phyloP scores from a whole-genome alignment of 2,329 filamentous ascomycete species.

The Truncatella angustata region DNA sequence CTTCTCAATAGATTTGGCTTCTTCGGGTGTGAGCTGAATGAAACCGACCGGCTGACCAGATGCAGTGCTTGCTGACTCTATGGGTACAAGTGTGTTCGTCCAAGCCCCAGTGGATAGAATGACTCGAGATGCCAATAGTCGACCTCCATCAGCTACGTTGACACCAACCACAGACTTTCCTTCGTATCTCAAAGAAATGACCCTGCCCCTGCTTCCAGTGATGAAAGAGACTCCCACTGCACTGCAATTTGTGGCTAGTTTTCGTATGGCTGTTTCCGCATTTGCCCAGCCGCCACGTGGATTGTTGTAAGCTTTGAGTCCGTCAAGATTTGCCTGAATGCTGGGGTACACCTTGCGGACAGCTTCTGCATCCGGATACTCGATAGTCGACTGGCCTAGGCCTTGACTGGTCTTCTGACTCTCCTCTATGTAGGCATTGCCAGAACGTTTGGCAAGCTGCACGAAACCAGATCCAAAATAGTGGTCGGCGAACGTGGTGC shows the following conservation, averaged over 20 bases:
- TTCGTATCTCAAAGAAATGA: neutral
- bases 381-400: neutral
- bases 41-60: slow-evolving; percentile 1
- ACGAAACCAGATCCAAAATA: neutral
- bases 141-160: neutral
- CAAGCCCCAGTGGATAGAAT: neutral
- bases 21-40: neutral
- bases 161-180: neutral
- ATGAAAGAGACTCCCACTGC: neutral
- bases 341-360: neutral
- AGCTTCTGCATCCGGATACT: neutral
- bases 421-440: neutral
- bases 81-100: neutral
- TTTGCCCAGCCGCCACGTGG: neutral
- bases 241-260: neutral
- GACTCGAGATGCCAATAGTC: neutral
- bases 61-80: neutral
- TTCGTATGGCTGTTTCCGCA: neutral
- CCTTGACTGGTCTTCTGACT: neutral
- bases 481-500: neutral
- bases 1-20: neutral
- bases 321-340: neutral
- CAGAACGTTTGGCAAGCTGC: neutral
- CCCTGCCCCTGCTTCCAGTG: neutral
- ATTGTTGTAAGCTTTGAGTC: slow-evolving; percentile 4